Evolutionary conservation across 2,329 filamentous ascomycete genomes (phyloP).

Genomic region (Sclerotinia minor): DNA sequence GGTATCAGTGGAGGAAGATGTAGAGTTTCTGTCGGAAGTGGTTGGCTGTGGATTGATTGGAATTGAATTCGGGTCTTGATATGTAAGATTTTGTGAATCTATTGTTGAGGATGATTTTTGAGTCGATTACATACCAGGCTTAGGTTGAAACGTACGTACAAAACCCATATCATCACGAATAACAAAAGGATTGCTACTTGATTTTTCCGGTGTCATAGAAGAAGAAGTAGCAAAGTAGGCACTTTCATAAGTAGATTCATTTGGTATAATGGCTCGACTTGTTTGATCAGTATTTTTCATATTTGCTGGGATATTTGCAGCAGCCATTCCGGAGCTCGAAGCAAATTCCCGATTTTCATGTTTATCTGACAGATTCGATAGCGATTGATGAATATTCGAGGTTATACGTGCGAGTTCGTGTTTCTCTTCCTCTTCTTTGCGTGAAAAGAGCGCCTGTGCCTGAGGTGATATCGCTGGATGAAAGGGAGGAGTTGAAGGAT

Average conservation of each 20-base stretch:
- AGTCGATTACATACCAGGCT: neutral
- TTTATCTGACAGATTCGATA: neutral
- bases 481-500: neutral
- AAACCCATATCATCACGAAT: conserved; percentile 7
- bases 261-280: neutral
- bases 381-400: neutral
- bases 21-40: neutral
- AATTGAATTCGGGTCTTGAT: neutral
- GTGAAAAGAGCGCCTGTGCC: neutral
- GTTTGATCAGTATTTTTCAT: neutral
- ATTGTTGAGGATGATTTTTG: neutral
- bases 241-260: neutral
- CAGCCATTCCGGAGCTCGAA: neutral
- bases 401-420: conserved; percentile 1
- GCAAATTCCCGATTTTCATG: neutral
- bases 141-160: conserved; percentile 4
- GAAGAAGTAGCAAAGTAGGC: neutral
- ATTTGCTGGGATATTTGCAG: neutral
- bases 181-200: neutral
- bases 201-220: neutral
- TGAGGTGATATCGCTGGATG: neutral
- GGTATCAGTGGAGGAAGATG: neutral
- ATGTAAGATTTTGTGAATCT: neutral
- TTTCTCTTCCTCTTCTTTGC: neutral
- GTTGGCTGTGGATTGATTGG: neutral